Percentiles rank a stretch among this genome's conserved stretches.
Evolutionary conservation across 2,329 filamentous ascomycete genomes (phyloP).

Genomic region (Periconia digitata): DNA sequence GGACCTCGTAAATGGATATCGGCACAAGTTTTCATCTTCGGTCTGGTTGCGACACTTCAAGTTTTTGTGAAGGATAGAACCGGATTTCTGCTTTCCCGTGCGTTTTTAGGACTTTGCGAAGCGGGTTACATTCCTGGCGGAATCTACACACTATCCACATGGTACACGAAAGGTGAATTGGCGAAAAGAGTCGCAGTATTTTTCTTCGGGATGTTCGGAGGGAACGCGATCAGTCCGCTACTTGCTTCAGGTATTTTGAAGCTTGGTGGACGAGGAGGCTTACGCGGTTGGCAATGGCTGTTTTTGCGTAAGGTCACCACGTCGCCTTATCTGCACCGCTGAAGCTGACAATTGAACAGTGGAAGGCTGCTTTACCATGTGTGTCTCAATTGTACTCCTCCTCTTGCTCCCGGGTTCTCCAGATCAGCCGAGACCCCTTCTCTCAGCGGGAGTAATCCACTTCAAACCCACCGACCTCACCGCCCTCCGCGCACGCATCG

Average conservation of each 20-base stretch:
- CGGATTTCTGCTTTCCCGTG: slow-evolving; percentile 50
- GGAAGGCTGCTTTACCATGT: slow-evolving; percentile 49
- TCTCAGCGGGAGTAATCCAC: slow-evolving; percentile 43
- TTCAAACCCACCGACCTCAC: slow-evolving; percentile 40
- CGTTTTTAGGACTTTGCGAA: slow-evolving; percentile 53
- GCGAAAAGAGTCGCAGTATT: slow-evolving; percentile 53
- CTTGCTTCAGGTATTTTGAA: slow-evolving; percentile 53
- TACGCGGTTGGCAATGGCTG: slow-evolving; percentile 56
- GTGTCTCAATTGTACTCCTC: slow-evolving; percentile 44
- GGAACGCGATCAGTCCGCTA: slow-evolving; percentile 53
- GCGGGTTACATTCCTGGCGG: slow-evolving; percentile 57
- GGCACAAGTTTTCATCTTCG: slow-evolving; percentile 53
- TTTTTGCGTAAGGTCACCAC: slow-evolving; percentile 45
- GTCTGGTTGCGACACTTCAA: slow-evolving; percentile 50
- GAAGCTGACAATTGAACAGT: slow-evolving; percentile 29
- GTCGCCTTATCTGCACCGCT: not conserved
- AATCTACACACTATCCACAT: slow-evolving; percentile 55
- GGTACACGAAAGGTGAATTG: slow-evolving; percentile 52
- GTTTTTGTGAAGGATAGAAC: slow-evolving; percentile 33
- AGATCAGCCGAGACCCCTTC: slow-evolving; percentile 43
- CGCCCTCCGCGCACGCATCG: slow-evolving; percentile 40
- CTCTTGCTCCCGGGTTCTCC: slow-evolving; percentile 50
- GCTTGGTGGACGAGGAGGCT: slow-evolving; percentile 44
- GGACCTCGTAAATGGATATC: slow-evolving; percentile 51
- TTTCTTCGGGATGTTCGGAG: slow-evolving; percentile 58